Evolutionary conservation across 2,329 filamentous ascomycete species (phyloP), one percentile per base, ranked within the genome.

Genomic region (Bimuria novae-zelandiae): DNA sequence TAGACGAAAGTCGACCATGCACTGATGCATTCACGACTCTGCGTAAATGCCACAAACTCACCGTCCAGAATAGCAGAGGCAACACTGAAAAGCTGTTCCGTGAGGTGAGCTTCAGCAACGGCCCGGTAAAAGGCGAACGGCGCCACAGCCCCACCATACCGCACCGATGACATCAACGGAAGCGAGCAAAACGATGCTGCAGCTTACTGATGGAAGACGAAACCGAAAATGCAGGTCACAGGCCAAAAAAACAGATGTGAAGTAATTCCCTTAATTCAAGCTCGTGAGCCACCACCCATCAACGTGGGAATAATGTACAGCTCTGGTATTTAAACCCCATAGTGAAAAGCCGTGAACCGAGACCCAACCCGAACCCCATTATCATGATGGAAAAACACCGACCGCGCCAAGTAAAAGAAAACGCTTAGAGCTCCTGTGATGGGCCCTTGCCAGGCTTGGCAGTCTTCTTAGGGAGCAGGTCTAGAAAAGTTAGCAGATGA

Each of bases 381-480:
- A 88, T 91, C 86, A 85, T 88, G 81, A 36, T 17, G 33, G 33
- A 75, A 77, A 81, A 79, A 81, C 80, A 86, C 79, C 76, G 72
- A 75, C 64, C 73, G 75, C 71, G 75, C 72, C 76, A 74, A 81
- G 62, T 68, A 66, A 70, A 68, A 66, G 63, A 68, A 62, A 52
- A 58, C 67, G 68, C 81, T 84, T 91, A 97, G 82, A 97, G 84
- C 84, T 97, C 92, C 82, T 96, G 92, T 82, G 91, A 96, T 70
- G 86, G 83, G 76, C 86, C 88, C 88, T 96, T 96, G 81, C 89
- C 90, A 76, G 84, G 83, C 89, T 97, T 97, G 77, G 87, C 84
- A 53, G 94, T 96, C 90, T 97, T 97, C 92, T 99, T 97, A 75
- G 94, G 94, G 65, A 99, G 87, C 61, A 99, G 89, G 83, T 99